These are phyloP conservation scores for Lasiosphaeriaceae sp. DNA, from an alignment of 495 filamentous ascomycete species.

Conservation along the genomic window DNA sequence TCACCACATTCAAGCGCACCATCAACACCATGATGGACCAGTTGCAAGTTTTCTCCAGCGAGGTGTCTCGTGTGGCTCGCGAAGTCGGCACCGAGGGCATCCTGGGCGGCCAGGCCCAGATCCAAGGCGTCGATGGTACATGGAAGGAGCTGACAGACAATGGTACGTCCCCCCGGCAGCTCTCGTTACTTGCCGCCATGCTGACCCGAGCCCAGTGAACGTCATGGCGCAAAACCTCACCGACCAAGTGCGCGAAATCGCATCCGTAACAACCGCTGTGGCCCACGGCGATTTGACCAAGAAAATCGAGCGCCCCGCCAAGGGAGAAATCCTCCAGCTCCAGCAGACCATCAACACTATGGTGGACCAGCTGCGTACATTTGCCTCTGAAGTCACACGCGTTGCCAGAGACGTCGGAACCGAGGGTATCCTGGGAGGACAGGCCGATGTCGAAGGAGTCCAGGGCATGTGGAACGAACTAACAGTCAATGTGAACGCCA, in stretches of 20 bases:
- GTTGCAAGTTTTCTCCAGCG: conserved; percentile 92
- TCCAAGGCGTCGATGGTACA: conserved; percentile 91
- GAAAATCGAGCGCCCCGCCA: conserved; percentile 91
- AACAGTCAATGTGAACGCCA: conserved; percentile 96
- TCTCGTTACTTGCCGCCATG: background rate
- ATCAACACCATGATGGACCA: conserved; percentile 99
- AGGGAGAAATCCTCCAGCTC: conserved; percentile 91
- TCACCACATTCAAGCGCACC: conserved; percentile 97
- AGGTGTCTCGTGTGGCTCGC: conserved; percentile 92
- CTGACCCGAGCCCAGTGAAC: conserved; percentile 62
- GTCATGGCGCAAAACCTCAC: conserved; percentile 83
- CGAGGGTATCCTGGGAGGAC: conserved; percentile 93
- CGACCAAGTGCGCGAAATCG: conserved; percentile 89
- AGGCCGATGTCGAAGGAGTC: conserved; percentile 88
- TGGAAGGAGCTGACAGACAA: conserved; percentile 98
- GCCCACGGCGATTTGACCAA: conserved; percentile 94
- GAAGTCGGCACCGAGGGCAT: conserved; percentile 97
- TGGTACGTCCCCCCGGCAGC: conserved; percentile 45
- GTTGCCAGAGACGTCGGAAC: conserved; percentile 97
- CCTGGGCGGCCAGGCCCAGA: conserved; percentile 93
- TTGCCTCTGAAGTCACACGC: conserved; percentile 94
- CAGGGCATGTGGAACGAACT: conserved; percentile 91
- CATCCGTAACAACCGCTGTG: conserved; percentile 91
- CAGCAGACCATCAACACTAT: conserved; percentile 99
- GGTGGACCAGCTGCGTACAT: conserved; percentile 96